Conservation (phyloP, 768 basidiomycete species). For the Psilocybe tampanensis region DNA sequence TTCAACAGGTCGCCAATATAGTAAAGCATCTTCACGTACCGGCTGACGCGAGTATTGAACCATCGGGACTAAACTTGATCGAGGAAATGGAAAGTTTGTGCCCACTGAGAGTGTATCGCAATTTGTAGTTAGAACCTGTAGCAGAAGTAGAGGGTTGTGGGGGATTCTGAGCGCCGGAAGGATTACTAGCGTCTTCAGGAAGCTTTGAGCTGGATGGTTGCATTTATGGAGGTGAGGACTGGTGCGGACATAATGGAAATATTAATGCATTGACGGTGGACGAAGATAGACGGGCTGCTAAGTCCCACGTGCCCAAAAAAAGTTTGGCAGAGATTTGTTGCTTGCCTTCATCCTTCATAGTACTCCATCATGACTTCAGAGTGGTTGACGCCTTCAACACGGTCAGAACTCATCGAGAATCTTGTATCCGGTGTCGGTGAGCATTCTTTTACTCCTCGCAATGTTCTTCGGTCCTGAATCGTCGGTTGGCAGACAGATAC, state of each 20-base stretch:
- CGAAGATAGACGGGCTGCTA: background rate
- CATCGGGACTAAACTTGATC: constrained; percentile 88
- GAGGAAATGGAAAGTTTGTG: constrained; percentile 83
- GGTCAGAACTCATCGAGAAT: constrained; percentile 87
- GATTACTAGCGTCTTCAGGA: background rate
- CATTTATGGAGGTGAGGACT: background rate
- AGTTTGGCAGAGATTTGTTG: constrained; percentile 19
- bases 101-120: constrained; percentile 71
- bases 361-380: constrained; percentile 49
- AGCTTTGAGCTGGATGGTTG: background rate
- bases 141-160: constrained; percentile 7
- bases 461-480: constrained; percentile 6
- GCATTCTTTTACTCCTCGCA: constrained; percentile 26
- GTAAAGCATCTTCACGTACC: constrained; percentile 52
- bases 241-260: background rate
- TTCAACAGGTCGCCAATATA: constrained; percentile 18
- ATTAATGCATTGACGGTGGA: background rate
- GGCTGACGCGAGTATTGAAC: constrained; percentile 77
- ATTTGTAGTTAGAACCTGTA: constrained; percentile 53
- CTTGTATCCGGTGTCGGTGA: constrained; percentile 88
- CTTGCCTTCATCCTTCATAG: constrained; percentile 1
- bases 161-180: background rate
- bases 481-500: constrained; percentile 76
- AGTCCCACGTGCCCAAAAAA: constrained; percentile 33
- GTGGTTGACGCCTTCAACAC: constrained; percentile 76